Evolutionary conservation across 140 eudicot genomes (phyloP), one percentile per base, ranked within the genome.

Genomic region (Senecio squalidus): DNA sequence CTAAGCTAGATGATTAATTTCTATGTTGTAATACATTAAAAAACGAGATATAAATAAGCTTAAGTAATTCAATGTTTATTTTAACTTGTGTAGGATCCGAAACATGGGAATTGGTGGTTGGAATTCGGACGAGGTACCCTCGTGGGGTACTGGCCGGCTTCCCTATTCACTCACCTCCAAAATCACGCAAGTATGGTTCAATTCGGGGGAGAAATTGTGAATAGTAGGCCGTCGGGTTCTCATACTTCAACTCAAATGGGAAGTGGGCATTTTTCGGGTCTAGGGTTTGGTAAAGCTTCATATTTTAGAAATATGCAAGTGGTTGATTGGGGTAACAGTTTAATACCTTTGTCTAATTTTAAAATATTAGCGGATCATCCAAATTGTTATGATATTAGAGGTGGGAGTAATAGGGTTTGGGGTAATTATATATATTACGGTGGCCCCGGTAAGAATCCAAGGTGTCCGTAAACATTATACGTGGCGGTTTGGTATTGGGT

Each of bases 181-280:
- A 75, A 75, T 30, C 91, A 82, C 40, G 98, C 98, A 39, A 84
- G 75, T 55, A 92, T 84, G 98, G 76, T 87, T 4, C 96, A 92
- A 46, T 92, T 79, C 26, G 98, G 98, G 13, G 98, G 98, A 24
- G 98, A 92, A 77, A 17, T 87, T 26, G 92, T 92, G 13, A 84
- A 92, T 17, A 72, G 79, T 10, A 67, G 80, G 15, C 0, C 78
- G 17, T 54, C 78, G 6, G 86, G 95, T 1, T 66, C 73, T 9
- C 98, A 92, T 74, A 92, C 98, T 4, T 41, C 71, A 1, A 92
- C 98, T 33, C 95, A 92, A 63, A 92, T 92, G 98, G 98, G 98
- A n/a, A 92, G 98, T 34, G 98, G 98, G 1, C 96, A 87, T 81
- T 92, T 92, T 69, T 68, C 96, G 2, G 84, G 81, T 4, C 86